These are phyloP conservation scores for Alternaria ethzedia DNA, from an alignment of 2,329 filamentous ascomycete species.

Conservation along the genomic window DNA sequence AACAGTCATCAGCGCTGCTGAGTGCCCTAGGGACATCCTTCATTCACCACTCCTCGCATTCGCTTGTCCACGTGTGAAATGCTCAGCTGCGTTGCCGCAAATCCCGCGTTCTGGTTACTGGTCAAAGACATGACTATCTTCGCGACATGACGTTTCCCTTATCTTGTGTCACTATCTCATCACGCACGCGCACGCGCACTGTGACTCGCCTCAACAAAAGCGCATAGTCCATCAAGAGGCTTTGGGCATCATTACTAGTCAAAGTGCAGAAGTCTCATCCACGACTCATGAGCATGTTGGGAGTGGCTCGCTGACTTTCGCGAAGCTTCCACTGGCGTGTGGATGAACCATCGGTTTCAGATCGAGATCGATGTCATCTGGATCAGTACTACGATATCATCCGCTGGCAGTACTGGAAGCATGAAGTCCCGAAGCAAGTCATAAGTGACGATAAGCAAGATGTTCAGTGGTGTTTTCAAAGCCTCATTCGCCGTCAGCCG, in stretches of 20 bases:
- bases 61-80: not conserved
- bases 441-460: not conserved
- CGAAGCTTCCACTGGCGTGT: not conserved
- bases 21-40: not conserved
- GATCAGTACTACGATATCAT: not conserved
- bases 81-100: not conserved
- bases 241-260: not conserved
- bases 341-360: not conserved
- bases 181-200: not conserved
- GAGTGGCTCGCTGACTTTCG: not conserved
- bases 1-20: constrained; percentile 3
- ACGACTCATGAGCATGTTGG: not conserved
- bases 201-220: not conserved
- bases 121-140: not conserved
- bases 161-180: not conserved
- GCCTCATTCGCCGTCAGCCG: not conserved
- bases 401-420: too few species aligned
- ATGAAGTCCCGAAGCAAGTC: not conserved
- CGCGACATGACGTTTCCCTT: not conserved
- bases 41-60: not conserved
- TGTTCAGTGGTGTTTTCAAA: not conserved
- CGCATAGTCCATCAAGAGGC: not conserved
- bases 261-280: not conserved
- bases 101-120: not conserved
- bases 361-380: not conserved